Conservation (phyloP, 225 moss, liverwort and hornwort species). For the Pseudisothecium myosuroides region DNA sequence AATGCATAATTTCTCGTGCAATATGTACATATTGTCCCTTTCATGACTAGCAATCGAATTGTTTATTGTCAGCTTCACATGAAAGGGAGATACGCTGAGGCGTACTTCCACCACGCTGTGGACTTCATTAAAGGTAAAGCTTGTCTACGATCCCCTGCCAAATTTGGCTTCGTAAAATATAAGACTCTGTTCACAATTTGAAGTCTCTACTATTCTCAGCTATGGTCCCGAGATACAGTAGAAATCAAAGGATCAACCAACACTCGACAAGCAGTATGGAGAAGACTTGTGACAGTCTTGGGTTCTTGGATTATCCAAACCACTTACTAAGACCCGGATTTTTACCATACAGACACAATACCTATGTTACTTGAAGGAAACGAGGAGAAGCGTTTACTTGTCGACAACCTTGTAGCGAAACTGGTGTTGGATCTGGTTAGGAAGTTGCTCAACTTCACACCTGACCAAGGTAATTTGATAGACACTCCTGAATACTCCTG, state of each 20-base stretch:
- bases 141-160: background rate
- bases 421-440: conserved; percentile 24
- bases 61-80: conserved; percentile 11
- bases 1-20: background rate
- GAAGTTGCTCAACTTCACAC: conserved; percentile 26
- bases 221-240: background rate
- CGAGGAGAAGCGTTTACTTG: conserved; percentile 14
- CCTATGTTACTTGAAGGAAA: conserved; percentile 12
- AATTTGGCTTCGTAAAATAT: background rate
- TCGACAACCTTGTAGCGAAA: conserved; percentile 12
- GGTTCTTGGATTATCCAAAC: background rate
- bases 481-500: background rate
- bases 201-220: background rate
- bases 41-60: background rate
- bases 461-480: conserved; percentile 3
- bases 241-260: background rate
- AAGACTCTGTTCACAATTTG: background rate
- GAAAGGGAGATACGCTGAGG: conserved; percentile 21
- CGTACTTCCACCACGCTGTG: conserved; percentile 35
- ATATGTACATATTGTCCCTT: background rate
- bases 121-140: conserved; percentile 46
- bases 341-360: conserved; percentile 15
- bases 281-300: background rate
- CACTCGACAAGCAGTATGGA: background rate
- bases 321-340: background rate